Base-by-base conservation (phyloP, 192 early-diverging fungal species). In the Phlyctochytrium planicorne region DNA sequence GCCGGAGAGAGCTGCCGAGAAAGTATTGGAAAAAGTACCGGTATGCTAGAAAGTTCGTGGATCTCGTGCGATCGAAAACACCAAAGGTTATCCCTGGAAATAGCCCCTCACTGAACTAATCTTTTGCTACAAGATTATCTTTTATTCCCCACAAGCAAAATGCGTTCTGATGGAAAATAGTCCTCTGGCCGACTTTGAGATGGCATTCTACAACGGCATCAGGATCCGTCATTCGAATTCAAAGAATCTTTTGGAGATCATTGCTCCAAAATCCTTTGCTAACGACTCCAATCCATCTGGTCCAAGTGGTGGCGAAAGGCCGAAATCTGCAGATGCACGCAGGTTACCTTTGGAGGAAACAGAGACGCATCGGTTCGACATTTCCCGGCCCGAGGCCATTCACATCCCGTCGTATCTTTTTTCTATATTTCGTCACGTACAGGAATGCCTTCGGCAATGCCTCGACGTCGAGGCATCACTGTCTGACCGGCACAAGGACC, bases 101-200 rank as follows among this genome's bases (percentile, higher is more conserved):
- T n/a, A n/a, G n/a, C n/a, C 6, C 2, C 3, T 50, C 10, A 2
- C 40, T 56, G 53, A 12, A 6, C n/a, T 12, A 69, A 72, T 60
- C 33, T 6, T 56, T 53, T 68, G n/a, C n/a, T n/a, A n/a, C n/a
- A 53, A 88, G 53, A 82, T 93, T 32, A 62, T 77, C 2, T 83
- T 93, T 27, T 80, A 75, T 59, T 90, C 89, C 10, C 86, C 91
- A 20, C 91, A 91, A 74, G 91, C 88, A 0, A 80, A 83, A 34
- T 90, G 84, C 59, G 56, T 73, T 24, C 59, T 90, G 57, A 91
- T 89, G 80, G 90, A 91, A 52, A 90, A 91, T 57, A 63, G 55
- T 23, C 88, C 89, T 3, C 61, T 69, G 23, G 76, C 84, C 10
- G 81, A 84, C 29, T 90, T 90, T 69, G 74, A 82, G 60, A 79